Percentiles rank a stretch among this genome's conserved stretches.
These are phyloP conservation scores for Eutrema salsugineum DNA, from an alignment of 441 rosid species.

Conservation along the genomic window DNA sequence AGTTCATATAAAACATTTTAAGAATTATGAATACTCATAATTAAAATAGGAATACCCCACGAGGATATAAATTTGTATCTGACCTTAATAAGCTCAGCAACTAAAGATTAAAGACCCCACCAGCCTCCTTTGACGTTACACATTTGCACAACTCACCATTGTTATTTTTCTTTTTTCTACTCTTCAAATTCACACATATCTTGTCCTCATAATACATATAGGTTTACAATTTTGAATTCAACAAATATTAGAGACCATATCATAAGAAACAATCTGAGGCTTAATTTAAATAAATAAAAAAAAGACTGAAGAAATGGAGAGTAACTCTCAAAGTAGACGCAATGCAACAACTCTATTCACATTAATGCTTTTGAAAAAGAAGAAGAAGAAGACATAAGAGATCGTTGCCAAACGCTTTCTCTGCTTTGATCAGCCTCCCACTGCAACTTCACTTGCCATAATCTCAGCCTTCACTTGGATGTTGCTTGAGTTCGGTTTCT, in stretches of 20 bases:
- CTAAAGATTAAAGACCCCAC: not conserved
- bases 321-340: slow-evolving; percentile 1
- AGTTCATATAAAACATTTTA: not conserved
- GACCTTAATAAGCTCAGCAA: not conserved
- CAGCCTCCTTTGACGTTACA: not conserved
- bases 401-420: slow-evolving; percentile 8
- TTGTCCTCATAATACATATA: not conserved
- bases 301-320: slow-evolving; percentile 8
- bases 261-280: slow-evolving; percentile 21
- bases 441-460: slow-evolving; percentile 50
- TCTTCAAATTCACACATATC: slow-evolving; percentile 13
- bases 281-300: not conserved
- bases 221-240: not conserved
- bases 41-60: too few species aligned
- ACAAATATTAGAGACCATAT: slow-evolving; percentile 2
- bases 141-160: not conserved
- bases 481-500: slow-evolving; percentile 26
- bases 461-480: slow-evolving; percentile 40
- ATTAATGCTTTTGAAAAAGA: not conserved
- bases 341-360: slow-evolving; percentile 22
- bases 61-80: not conserved
- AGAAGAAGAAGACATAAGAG: not conserved
- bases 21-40: not conserved
- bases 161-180: not conserved
- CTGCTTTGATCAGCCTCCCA: slow-evolving; percentile 49